Evolutionary conservation across 768 basidiomycete species (phyloP).

Genomic region (Heimioporus sp.): DNA sequence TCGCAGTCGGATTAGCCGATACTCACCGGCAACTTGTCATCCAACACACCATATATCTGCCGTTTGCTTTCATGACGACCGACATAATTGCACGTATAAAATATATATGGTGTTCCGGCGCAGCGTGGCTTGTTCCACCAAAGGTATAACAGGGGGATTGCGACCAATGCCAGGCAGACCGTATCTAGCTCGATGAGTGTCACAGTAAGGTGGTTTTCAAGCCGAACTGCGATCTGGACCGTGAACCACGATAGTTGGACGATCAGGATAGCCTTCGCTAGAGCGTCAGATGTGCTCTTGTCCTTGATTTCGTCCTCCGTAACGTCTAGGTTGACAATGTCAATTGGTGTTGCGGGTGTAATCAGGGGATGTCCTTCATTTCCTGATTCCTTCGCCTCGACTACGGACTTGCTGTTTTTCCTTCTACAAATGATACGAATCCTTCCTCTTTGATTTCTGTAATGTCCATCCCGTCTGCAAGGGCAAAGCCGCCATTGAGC

Average conservation of each 20-base stretch:
- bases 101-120: neutral
- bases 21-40: neutral
- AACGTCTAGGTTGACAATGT: neutral
- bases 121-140: slow-evolving; percentile 1
- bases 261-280: neutral
- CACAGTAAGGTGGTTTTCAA: neutral
- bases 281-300: neutral
- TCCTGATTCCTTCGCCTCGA: neutral
- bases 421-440: neutral
- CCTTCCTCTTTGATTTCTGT: neutral
- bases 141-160: neutral
- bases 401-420: no score
- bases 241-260: neutral
- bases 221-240: neutral
- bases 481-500: neutral
- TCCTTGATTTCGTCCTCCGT: neutral
- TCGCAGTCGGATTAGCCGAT: no score
- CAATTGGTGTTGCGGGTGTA: no score
- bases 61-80: no score
- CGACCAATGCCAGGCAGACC: neutral
- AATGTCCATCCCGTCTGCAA: neutral
- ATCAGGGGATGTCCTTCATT: no score
- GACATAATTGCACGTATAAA: neutral
- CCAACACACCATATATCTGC: no score
- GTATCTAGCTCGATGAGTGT: slow-evolving; percentile 1